Conservation (phyloP, 441 rosid species). For the Bocquillonia castaneifolia region DNA sequence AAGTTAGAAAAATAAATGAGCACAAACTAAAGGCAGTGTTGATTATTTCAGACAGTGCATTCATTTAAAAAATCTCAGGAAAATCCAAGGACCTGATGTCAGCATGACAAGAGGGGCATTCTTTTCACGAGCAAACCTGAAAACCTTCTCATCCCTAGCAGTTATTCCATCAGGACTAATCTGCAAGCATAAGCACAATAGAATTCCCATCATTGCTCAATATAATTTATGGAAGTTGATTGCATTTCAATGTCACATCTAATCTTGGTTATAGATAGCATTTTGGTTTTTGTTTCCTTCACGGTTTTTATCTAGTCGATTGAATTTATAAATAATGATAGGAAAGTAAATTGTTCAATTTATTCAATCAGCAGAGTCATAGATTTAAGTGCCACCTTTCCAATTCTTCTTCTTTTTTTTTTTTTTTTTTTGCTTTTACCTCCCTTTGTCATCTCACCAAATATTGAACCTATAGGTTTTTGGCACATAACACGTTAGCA, state of each 20-base stretch:
- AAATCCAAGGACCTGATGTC: slow-evolving; percentile 63
- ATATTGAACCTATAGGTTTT: not conserved
- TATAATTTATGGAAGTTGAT: not conserved
- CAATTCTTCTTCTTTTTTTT: too few species aligned
- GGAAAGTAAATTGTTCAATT: not conserved
- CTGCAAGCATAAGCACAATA: slow-evolving; percentile 38
- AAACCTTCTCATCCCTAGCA: slow-evolving; percentile 84
- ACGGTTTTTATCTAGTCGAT: not conserved
- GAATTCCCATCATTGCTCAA: not conserved
- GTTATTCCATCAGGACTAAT: slow-evolving; percentile 72
- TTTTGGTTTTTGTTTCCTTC: not conserved
- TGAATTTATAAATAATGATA: not conserved
- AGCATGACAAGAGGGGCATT: slow-evolving; percentile 77
- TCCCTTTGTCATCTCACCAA: not conserved
- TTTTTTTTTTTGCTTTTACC: not conserved
- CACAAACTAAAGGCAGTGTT: not conserved
- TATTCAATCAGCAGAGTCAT: not conserved
- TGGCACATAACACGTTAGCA: not conserved
- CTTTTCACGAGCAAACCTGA: slow-evolving; percentile 72
- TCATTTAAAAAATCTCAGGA: not conserved
- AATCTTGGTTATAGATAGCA: not conserved
- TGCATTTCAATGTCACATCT: not conserved
- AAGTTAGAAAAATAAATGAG: not conserved
- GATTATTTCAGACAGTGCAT: not conserved
- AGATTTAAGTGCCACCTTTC: not conserved